Conservation (phyloP, 305 asterid genomes). For the Fraxinus sp. region DNA sequence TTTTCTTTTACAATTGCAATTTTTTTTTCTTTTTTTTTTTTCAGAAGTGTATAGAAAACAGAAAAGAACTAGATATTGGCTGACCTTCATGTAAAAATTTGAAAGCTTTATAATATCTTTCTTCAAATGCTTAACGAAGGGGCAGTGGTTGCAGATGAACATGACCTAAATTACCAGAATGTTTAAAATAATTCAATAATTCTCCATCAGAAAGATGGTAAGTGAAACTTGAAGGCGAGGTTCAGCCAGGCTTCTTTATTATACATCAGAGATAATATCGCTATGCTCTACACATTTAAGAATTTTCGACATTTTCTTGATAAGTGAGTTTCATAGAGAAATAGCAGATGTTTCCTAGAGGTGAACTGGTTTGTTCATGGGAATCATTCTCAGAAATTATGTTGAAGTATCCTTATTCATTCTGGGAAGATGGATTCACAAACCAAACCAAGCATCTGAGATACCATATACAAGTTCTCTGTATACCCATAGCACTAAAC, state of each 20-base stretch:
- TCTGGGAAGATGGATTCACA: neutral
- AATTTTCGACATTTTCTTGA: neutral
- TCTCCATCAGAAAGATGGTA: neutral
- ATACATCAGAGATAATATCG: neutral
- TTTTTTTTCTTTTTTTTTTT: neutral
- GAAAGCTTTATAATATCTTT: constrained; percentile 76
- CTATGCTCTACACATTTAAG: neutral
- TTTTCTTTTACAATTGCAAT: neutral
- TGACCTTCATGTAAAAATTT: constrained; percentile 74
- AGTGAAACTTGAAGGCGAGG: constrained; percentile 13
- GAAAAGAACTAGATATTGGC: constrained; percentile 24
- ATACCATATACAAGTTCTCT: neutral
- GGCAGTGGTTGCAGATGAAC: constrained; percentile 96
- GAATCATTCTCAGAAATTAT: neutral
- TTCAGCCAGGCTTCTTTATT: neutral
- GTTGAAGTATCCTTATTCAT: neutral
- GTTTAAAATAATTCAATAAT: constrained; percentile 10
- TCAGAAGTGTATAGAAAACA: constrained; percentile 11
- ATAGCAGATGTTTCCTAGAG: neutral
- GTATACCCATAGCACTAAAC: neutral
- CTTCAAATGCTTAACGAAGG: constrained; percentile 76
- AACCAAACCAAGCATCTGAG: neutral
- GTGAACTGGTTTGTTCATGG: neutral
- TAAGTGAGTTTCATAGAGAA: neutral
- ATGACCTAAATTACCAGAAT: constrained; percentile 52